Evolutionary conservation across 1,284 basidiomycete species (phyloP), one percentile per base, ranked within the genome.

Genomic region (Meripilus lineatus): DNA sequence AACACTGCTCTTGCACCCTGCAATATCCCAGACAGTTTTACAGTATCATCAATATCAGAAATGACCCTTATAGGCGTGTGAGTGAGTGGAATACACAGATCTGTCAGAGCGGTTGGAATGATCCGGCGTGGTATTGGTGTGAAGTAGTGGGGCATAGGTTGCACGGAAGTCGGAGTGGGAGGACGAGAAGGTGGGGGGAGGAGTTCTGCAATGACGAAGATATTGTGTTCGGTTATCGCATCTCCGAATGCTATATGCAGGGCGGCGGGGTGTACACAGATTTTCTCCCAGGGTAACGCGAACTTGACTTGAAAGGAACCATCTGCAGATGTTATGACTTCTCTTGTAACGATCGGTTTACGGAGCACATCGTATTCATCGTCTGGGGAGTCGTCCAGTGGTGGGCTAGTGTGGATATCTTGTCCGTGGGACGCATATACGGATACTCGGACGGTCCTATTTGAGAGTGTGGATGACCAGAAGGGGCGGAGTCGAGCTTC

Each of bases 21-120:
- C 2, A 84, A 57, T n/a, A 94, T 74, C 42, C 82, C 79, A 0
- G 87, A 82, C 38, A 77, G 63, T 60, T 95, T 97, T 50, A 96
- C 76, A 0, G 94, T 98, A 62, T 98, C 94, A 61, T 98, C 94
- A 35, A 98, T 86, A 58, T 98, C 94, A 1, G 90, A 94, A 25
- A 97, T 84, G 43, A 96, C 74, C 6, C 89, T 79, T 11, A 92
- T 61, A 1, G 74, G 72, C 1, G 73, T 71, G 54, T 79, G 65
- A 0, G 79, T 75, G 11, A 84, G 66, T 0, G 80, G 69, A 2
- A 83, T 63, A 0, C 65, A 59, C 2, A 68, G 53, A 1, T 64
- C 58, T 5, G 68, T 63, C 3, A 66, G 49, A 6, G 53, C 52
- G 2, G 58, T 51, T 8, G 46, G 50, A 33, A 40, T 33, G 7